phyloP scores from a whole-genome alignment of 495 filamentous ascomycete species.

The Penicillium malachiteum region DNA sequence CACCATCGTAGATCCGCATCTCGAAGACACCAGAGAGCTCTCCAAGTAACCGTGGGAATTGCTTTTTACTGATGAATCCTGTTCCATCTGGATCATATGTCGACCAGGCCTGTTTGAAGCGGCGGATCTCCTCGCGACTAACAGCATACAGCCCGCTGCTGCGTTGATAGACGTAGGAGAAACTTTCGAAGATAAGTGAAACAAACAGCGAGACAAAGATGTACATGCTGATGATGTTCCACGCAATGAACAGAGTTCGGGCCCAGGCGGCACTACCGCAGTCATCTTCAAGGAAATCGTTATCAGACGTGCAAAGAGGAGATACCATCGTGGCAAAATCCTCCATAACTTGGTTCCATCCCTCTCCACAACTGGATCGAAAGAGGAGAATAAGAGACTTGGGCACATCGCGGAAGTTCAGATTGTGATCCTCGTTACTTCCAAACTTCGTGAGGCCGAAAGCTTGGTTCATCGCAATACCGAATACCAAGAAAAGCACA shows the following conservation, averaged over 20 bases:
- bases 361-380: slow-evolving; percentile 86
- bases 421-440: slow-evolving; percentile 65
- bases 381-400: slow-evolving; percentile 94
- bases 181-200: slow-evolving; percentile 98
- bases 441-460: slow-evolving; percentile 95
- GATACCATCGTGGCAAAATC: slow-evolving; percentile 79
- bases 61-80: slow-evolving; percentile 88
- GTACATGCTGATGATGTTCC: slow-evolving; percentile 99
- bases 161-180: slow-evolving; percentile 97
- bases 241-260: slow-evolving; percentile 82
- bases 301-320: slow-evolving; percentile 70
- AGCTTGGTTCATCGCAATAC: slow-evolving; percentile 93
- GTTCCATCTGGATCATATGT: slow-evolving; percentile 88
- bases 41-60: slow-evolving; percentile 84
- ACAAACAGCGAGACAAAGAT: slow-evolving; percentile 99
- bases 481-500: slow-evolving; percentile 92
- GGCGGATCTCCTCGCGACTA: slow-evolving; percentile 85
- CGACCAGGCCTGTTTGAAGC: slow-evolving; percentile 98
- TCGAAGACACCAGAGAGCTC: slow-evolving; percentile 92
- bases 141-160: slow-evolving; percentile 77
- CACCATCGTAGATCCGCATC: slow-evolving; percentile 93
- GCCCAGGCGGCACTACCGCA: slow-evolving; percentile 91
- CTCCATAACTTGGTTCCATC: slow-evolving; percentile 96
- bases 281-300: slow-evolving; percentile 78
- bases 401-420: slow-evolving; percentile 92